phyloP scores from a whole-genome alignment of 768 basidiomycete species.

The Leccinum uliginosum region DNA sequence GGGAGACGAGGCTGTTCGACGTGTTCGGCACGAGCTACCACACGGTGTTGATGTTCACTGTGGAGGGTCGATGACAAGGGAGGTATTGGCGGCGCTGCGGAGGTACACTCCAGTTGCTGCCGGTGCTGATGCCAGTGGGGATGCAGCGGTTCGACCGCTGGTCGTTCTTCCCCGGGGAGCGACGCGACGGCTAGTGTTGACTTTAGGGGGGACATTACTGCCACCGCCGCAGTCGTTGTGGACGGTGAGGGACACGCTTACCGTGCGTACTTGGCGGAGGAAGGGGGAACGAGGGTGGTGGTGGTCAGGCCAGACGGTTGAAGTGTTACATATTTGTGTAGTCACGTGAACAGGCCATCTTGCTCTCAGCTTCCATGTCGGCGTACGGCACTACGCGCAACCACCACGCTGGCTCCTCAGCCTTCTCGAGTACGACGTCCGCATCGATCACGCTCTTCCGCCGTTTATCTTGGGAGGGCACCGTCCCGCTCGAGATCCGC shows the following conservation, averaged over 20 bases:
- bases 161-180: not conserved
- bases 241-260: not conserved
- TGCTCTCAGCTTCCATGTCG: conserved; percentile 36
- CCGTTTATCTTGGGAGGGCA: conserved; percentile 86
- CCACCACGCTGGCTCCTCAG: conserved; percentile 42
- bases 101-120: not conserved
- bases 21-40: conserved; percentile 13
- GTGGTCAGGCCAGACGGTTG: not conserved
- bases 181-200: too few relatives aligned
- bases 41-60: not conserved
- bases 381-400: conserved; percentile 51
- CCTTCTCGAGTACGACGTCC: conserved; percentile 41
- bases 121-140: not conserved
- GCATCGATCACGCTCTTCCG: conserved; percentile 81
- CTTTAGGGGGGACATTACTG: not conserved
- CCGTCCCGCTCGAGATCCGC: conserved; percentile 84
- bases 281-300: not conserved
- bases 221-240: not conserved
- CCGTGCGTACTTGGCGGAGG: not conserved
- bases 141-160: not conserved
- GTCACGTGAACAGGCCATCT: conserved; percentile 10
- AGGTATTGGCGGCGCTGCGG: not conserved
- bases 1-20: conserved; percentile 18
- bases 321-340: not conserved
- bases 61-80: not conserved